Base-by-base conservation (phyloP, 164 flowering plant genomes). In the Aristolochia contorta region DNA sequence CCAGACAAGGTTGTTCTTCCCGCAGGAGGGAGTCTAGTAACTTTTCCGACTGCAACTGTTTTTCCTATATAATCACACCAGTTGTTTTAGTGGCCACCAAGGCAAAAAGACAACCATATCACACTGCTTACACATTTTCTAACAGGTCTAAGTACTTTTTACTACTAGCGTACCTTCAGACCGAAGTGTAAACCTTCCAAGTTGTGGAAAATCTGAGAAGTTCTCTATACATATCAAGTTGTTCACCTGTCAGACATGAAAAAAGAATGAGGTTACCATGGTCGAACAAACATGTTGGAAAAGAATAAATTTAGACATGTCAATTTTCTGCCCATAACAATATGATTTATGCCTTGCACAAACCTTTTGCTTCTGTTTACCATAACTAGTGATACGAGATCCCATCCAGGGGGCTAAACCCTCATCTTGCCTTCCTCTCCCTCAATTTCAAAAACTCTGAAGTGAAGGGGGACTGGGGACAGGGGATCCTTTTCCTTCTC, bases 101-200 rank as follows among this genome's bases (percentile, higher is more conserved):
- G n/a, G n/a, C 4, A 18, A 55, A 22, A 18, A 62, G 47, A 64
- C 12, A 60, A 16, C 12, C 7, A 13, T 15, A 19, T 52, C 22
- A 2, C 47, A 47, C 1, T 33, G 1, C 2, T n/a, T 47, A 20
- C 12, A 48, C 18, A 1, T 12, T 15, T 16, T 1, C 46, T 16
- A 19, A 14, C 46, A 27, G n/a, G n/a, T n/a, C n/a, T n/a, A n/a
- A n/a, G n/a, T n/a, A n/a, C n/a, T n/a, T 41, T 52, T 4, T 41
- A 54, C 4, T n/a, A 32, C 43, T 46, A 60, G 55, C 32, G 67
- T 58, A 93, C 99, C 99, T 85, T 94, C 99, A 47, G 96, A 81
- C 1, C 97, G 91, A 72, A 94, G 95, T 33, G 97, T 94, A 64
- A 94, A 94, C 72, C 99, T 81, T 58, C 99, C 99, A 53, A 94